Conservation (phyloP, 331 rosid genomes). For the Telfairia occidentalis region DNA sequence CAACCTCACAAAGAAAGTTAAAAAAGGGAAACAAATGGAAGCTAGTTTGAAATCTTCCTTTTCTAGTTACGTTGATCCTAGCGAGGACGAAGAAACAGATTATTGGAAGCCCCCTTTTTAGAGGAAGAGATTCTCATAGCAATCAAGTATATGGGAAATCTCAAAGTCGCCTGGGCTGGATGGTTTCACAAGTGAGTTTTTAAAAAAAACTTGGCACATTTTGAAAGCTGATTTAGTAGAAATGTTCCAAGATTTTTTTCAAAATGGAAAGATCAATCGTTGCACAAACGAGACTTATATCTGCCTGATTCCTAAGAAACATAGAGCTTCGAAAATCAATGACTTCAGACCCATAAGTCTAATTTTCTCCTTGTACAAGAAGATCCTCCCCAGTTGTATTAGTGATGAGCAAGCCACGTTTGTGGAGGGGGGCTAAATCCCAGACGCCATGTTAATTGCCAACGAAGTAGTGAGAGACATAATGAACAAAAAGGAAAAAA, state of each 20-base stretch:
- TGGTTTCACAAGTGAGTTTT: not conserved
- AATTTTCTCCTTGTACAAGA: not conserved
- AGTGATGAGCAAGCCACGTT: not conserved
- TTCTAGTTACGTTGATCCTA: too few species aligned
- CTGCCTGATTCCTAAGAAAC: not conserved
- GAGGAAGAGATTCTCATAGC: too few species aligned
- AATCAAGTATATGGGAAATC: not conserved
- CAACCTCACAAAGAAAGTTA: too few species aligned
- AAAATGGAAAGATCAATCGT: not conserved
- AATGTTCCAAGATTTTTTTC: not conserved
- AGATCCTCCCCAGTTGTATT: too few species aligned
- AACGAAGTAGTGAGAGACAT: not conserved
- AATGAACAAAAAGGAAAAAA: fast-evolving
- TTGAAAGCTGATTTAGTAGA: not conserved
- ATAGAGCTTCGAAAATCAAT: not conserved
- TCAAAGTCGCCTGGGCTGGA: not conserved
- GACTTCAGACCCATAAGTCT: not conserved
- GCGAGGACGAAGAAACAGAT: too few species aligned
- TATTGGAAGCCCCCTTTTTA: too few species aligned
- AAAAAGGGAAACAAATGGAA: too few species aligned
- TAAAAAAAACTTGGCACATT: not conserved
- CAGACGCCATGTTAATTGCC: not conserved
- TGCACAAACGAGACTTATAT: not conserved
- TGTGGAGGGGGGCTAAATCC: not conserved
- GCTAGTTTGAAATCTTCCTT: too few species aligned